phyloP scores from a whole-genome alignment of 805 yeast genomes.

The Sugiyamaella lignohabitans region DNA sequence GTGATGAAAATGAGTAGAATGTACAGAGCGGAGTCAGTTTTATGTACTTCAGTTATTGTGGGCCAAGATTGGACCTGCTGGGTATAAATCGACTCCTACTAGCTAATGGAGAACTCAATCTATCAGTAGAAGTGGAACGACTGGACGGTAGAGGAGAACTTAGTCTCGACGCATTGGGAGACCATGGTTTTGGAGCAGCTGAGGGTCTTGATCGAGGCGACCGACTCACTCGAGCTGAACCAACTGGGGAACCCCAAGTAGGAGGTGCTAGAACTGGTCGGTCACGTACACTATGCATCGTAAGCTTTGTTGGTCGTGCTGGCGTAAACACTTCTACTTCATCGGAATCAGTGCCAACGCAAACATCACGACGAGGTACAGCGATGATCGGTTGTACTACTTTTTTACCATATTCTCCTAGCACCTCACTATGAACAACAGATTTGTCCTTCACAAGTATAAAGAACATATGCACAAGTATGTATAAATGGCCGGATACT shows the following conservation, averaged over 20 bases:
- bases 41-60: not conserved
- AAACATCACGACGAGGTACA: slow-evolving; percentile 49
- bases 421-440: slow-evolving; percentile 51
- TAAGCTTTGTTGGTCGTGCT: slow-evolving; percentile 20
- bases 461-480: slow-evolving; percentile 41
- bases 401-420: slow-evolving; percentile 58
- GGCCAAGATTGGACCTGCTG: not conserved
- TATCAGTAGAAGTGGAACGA: not conserved
- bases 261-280: not conserved
- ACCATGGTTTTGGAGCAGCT: not conserved
- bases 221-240: no score
- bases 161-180: not conserved
- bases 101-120: not conserved
- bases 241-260: not conserved
- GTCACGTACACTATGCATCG: slow-evolving; percentile 20
- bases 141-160: not conserved
- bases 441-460: slow-evolving; percentile 51
- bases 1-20: no score
- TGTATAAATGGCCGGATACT: slow-evolving; percentile 29
- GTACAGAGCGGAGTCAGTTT: no score
- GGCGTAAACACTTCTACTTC: slow-evolving; percentile 24
- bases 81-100: not conserved
- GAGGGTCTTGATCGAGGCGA: not conserved
- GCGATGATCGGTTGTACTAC: slow-evolving; percentile 53
- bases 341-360: slow-evolving; percentile 35